Evolutionary conservation across 164 flowering plant genomes (phyloP), one percentile per base, ranked within the genome.

Genomic region (Umbellularia californica): DNA sequence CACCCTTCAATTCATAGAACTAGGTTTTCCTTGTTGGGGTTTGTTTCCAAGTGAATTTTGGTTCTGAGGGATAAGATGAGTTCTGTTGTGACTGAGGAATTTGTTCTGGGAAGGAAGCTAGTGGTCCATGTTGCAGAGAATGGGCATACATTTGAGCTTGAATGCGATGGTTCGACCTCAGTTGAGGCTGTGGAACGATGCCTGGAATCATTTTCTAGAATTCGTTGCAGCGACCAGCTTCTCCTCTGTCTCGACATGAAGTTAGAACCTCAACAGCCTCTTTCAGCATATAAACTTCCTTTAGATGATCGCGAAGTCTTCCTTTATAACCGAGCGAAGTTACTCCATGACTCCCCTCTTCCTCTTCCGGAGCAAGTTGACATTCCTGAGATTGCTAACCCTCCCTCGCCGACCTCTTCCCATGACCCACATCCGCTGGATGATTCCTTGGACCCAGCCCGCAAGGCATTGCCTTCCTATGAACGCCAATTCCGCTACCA

Each of bases 361-460:
- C 99, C 98, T 23, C 70, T 81, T 3, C 85, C 80, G 0, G 97
- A 91, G 78, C 87, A 81, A 70, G 71, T 90, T 69, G 88, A 82
- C 64, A 71, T 85, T 10, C 82, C 76, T 51, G 93, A 87, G 50
- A 77, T 84, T 66, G 66, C 79, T 1, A 90, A 87, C 14, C 92
- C 93, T 4, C 82, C 83, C 5, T 72, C 75, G 28, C 96, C 94
- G 10, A 83, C 93, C 11, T 79, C 91, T 3, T 84, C 90, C 2
- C 81, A 80, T 28, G 74, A 87, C 9, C 85, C 88, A 2, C 99
- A 96, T 58, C 96, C 97, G 14, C 72, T 94, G 76, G 99, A 96
- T 82, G 94, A 91, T 83, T 94, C 95, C 65, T 64, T 82, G 3
- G 99, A 96, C 76, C 99, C 99, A 33, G 99, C 99, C n/a, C 75